Evolutionary conservation across 768 basidiomycete species (phyloP).

Genomic region (Tulasnella sp.): DNA sequence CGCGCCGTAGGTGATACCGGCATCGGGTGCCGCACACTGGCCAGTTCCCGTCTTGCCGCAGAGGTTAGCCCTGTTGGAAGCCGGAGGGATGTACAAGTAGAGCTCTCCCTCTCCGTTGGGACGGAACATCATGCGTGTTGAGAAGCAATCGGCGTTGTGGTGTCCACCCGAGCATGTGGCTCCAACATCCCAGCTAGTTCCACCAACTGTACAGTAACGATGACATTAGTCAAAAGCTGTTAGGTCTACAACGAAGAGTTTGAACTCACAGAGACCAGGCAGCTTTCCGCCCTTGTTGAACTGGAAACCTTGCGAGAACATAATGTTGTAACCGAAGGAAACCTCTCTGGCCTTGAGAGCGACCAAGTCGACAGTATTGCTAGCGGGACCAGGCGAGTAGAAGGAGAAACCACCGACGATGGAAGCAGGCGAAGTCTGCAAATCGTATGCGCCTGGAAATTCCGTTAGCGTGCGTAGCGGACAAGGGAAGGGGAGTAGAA

Average conservation of each 20-base stretch:
- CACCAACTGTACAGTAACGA: constrained; percentile 39
- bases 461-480: background rate
- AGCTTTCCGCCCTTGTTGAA: constrained; percentile 63
- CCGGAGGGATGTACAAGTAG: constrained; percentile 54
- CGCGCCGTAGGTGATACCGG: constrained; percentile 39
- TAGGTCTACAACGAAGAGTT: constrained; percentile 6
- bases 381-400: constrained; percentile 50
- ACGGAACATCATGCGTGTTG: constrained; percentile 64
- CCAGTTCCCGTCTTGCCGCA: constrained; percentile 41
- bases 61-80: background rate
- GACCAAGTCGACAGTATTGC: constrained; percentile 30
- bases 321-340: constrained; percentile 58
- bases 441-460: background rate
- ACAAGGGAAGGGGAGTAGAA: background rate
- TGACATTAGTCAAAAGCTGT: constrained; percentile 1
- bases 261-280: constrained; percentile 56
- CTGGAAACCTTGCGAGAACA: constrained; percentile 51
- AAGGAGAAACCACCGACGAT: constrained; percentile 57
- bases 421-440: background rate
- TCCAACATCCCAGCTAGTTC: constrained; percentile 38
- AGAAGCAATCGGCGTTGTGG: constrained; percentile 52
- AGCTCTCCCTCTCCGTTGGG: constrained; percentile 50
- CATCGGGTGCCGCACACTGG: constrained; percentile 28
- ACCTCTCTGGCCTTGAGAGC: constrained; percentile 46
- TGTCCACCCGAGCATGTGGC: constrained; percentile 57